Conservation (phyloP, 192 early-diverging fungal genomes). For the Cetraspora pellucida region DNA sequence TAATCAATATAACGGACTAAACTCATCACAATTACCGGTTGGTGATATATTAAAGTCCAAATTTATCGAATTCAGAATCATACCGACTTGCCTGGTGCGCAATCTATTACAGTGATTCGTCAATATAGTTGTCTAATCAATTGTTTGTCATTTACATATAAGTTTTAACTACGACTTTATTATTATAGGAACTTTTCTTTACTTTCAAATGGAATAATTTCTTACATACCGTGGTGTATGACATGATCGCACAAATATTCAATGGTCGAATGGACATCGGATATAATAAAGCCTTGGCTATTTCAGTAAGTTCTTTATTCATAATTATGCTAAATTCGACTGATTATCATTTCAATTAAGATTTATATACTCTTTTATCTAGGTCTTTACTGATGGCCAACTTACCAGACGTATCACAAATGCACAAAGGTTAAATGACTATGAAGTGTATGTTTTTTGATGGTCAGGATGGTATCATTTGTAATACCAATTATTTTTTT, state of each 20-base stretch:
- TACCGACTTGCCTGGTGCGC: conserved; percentile 58
- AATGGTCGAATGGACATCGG: conserved; percentile 80
- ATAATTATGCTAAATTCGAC: background rate
- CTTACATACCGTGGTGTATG: conserved; percentile 97
- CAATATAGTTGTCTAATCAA: background rate
- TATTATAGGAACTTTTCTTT: conserved; percentile 80
- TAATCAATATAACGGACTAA: conserved; percentile 31
- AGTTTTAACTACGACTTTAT: background rate
- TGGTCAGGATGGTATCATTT: background rate
- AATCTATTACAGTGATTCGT: background rate
- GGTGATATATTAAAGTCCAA: conserved; percentile 76
- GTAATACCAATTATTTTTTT: background rate
- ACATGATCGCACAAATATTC: conserved; percentile 97
- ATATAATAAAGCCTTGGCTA: conserved; percentile 32
- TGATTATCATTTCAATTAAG: background rate
- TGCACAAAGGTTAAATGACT: conserved; percentile 84
- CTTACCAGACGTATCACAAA: conserved; percentile 83
- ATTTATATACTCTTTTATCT: conserved; percentile 6
- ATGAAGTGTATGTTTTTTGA: conserved; percentile 61
- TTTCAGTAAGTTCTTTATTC: conserved; percentile 13
- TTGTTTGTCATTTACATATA: background rate
- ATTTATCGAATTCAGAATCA: conserved; percentile 64
- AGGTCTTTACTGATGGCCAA: conserved; percentile 83
- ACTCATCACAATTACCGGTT: conserved; percentile 51
- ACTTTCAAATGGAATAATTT: conserved; percentile 98